Evolutionary conservation across 2,329 filamentous ascomycete genomes (phyloP), one percentile per base, ranked within the genome.

Genomic region (Cladosporium halotolerans): DNA sequence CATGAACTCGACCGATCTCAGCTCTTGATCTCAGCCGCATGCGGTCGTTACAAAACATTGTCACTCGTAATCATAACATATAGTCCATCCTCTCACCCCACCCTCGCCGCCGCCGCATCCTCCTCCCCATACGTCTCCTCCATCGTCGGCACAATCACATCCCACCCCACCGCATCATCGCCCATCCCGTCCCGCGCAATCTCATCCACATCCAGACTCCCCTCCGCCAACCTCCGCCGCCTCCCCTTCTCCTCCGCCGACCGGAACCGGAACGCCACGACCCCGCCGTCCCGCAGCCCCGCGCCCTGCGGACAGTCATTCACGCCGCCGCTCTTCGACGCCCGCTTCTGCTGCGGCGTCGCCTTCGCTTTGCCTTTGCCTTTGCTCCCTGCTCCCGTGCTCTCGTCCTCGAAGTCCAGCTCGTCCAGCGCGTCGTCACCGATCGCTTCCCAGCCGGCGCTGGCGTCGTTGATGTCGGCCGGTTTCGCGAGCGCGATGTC

Each of bases 401-500:
- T 14, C 6, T 66, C 66, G 0, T 64, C 66, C 2, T 66, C 66
- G 4, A 64, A 60, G 13, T 60, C 60, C 7, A 54, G 52, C 14
- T 56, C 56, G 2, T 59, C 55, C 16, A 57, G 57, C 4, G 48
- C 60, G 16, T 59, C 59, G 9, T 56, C 57, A 2, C 60, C 60
- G n/a, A 71, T 58, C 36, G 70, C 63, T 23, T 63, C 57, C 61
- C 73, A 77, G 38, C 75, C 75, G 33, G 66, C 58, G 13, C 55
- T 58, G 1, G 72, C 60, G 28, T 76, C 69, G 54, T 71, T 67
- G 36, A 66, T 57, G 58, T 77, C 72, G 31, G 66, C 55, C 1
- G 72, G 69, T 36, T 66, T 66, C 6, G 70, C 76, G 34, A 78
- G 61, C 19, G 68, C 62, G 44, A 78, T 69, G 3, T 70, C 68